phyloP scores from a whole-genome alignment of 169 alveolate species.

The Neospora caninum region DNA sequence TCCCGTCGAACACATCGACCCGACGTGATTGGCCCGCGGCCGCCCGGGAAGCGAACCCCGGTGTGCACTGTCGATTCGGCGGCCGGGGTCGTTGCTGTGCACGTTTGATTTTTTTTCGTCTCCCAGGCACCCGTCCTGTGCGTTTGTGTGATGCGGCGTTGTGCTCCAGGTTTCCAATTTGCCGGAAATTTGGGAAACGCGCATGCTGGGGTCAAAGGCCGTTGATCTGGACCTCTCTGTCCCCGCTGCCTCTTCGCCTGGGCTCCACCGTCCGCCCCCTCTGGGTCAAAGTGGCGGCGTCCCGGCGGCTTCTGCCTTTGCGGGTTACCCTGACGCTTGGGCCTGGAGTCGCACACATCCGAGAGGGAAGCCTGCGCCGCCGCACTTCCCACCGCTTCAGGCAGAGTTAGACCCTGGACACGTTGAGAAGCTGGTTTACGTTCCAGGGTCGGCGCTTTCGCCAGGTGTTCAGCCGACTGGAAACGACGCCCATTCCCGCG shows the following conservation, averaged over 20 bases:
- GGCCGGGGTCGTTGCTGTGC: not conserved
- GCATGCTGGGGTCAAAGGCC: not conserved
- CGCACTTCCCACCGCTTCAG: not conserved
- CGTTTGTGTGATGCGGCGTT: not conserved
- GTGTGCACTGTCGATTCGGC: too few relatives aligned
- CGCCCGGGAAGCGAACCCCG: too few relatives aligned
- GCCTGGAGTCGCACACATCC: not conserved
- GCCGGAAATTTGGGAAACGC: conserved; percentile 11
- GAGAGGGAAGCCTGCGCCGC: not conserved
- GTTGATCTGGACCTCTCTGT: not conserved
- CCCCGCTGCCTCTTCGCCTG: not conserved
- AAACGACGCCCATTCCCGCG: not conserved
- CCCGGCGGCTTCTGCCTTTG: not conserved
- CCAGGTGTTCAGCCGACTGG: not conserved
- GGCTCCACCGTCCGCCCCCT: not conserved
- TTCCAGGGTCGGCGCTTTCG: not conserved
- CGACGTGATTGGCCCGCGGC: too few relatives aligned
- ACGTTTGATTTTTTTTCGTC: not conserved
- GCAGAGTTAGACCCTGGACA: not conserved
- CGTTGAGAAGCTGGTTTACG: not conserved
- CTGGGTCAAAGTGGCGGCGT: not conserved
- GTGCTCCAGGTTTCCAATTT: not conserved
- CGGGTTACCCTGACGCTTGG: not conserved
- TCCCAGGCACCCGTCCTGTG: not conserved
- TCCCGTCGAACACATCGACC: too few relatives aligned